Conservation (phyloP, 2,329 filamentous ascomycete genomes). For the Penicillium frequentans region DNA sequence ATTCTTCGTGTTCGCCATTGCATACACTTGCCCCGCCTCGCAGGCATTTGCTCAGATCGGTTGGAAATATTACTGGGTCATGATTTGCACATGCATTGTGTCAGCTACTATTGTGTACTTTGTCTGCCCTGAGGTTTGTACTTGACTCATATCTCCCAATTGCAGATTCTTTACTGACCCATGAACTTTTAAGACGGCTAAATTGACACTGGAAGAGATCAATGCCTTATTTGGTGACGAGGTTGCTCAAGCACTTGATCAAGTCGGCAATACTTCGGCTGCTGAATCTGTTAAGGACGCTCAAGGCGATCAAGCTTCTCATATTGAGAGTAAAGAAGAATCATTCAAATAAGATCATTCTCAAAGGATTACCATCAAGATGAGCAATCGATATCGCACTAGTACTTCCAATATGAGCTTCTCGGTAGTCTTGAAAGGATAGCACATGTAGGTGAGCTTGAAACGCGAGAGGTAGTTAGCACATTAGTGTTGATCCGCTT, state of each 20-base stretch:
- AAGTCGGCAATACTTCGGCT: no score
- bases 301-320: no score
- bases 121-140: background rate
- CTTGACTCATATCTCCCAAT: background rate
- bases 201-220: constrained; percentile 1
- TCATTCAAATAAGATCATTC: no score
- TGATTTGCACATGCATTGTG: constrained; percentile 2
- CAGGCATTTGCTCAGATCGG: constrained; percentile 14
- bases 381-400: no score
- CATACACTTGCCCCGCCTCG: constrained; percentile 8
- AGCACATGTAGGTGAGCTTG: no score
- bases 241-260: background rate
- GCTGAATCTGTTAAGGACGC: no score
- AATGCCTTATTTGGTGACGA: background rate
- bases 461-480: no score
- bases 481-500: no score
- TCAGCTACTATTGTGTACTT: background rate
- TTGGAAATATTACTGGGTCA: constrained; percentile 13
- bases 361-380: no score
- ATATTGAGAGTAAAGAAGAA: no score
- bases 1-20: background rate
- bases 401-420: no score
- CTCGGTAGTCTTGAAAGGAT: no score
- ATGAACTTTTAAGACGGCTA: background rate
- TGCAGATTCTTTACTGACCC: background rate